Evolutionary conservation across 805 yeast genomes (phyloP).

Genomic region (Lipomyces kockii): DNA sequence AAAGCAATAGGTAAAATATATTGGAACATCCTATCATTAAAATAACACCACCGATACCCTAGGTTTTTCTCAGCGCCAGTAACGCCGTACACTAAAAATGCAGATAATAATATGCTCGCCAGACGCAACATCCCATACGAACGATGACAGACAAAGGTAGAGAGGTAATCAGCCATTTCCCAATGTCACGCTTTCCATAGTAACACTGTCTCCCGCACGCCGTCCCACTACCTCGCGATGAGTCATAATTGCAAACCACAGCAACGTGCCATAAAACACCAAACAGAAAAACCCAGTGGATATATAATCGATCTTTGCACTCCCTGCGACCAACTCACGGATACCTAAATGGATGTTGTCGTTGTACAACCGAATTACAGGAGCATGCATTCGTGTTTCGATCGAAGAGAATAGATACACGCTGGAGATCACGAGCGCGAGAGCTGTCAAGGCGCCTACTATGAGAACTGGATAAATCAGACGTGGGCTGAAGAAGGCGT

Average conservation of each 20-base stretch:
- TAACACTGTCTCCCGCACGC: not conserved
- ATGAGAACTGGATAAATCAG: slow-evolving; percentile 13
- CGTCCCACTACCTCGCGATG: slow-evolving; percentile 4
- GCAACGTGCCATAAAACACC: slow-evolving; percentile 10
- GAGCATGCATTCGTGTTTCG: not conserved
- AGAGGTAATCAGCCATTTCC: not conserved
- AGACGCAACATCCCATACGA: not conserved
- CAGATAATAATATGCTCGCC: not conserved
- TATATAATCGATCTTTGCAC: not conserved
- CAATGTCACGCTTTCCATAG: not conserved
- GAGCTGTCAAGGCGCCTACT: slow-evolving; percentile 9
- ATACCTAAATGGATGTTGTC: slow-evolving; percentile 3
- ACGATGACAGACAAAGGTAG: not conserved
- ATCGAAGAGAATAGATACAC: slow-evolving; percentile 4
- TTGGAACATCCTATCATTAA: too few species aligned
- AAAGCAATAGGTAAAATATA: too few species aligned
- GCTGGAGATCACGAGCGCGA: slow-evolving; percentile 3
- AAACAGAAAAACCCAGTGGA: slow-evolving; percentile 7
- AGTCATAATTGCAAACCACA: slow-evolving; percentile 4
- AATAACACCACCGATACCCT: too few species aligned
- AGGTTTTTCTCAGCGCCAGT: not conserved
- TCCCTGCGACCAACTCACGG: not conserved
- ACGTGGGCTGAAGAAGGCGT: not conserved
- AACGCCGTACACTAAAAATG: not conserved
- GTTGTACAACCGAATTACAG: slow-evolving; percentile 9